Base-by-base conservation (phyloP, 495 filamentous ascomycete genomes). In the Aspergillus ostianus region DNA sequence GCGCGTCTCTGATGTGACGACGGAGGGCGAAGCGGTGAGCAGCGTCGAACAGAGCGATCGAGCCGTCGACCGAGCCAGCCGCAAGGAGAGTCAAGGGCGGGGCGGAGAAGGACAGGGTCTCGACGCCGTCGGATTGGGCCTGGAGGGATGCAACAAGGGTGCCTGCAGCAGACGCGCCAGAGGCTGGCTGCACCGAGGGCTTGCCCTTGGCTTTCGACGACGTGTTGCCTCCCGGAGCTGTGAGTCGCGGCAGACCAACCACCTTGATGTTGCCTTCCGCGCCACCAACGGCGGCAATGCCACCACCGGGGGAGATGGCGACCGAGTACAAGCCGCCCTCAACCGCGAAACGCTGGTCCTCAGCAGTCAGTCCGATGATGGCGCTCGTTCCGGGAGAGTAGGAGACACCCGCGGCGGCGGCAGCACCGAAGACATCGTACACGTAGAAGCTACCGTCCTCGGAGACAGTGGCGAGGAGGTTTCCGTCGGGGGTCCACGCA, bases 381-480 rank as follows among this genome's bases (percentile, higher is more conserved):
- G 80, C 77, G 47, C 88, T 91, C 53, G 85, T 85, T 19, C 87
- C 85, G 49, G 83, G 84, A 46, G 86, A 84, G 48, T 83, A 84
- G 10, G 85, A 79, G 13, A 94, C 75, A 12, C 87, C 90, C 45
- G 87, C 86, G 0, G 88, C 90, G 17, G 88, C 87, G 0, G 90
- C 92, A 45, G 85, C 85, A 30, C 92, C 91, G 73, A 91, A 96
- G 12, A 92, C 89, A 72, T 98, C 94, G 82, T 90, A 96, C 45
- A 96, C 92, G 73, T 92, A 92, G 63, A 99, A 84, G 61, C 85
- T 91, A 23, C 86, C 83, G 68, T 98, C 94, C 68, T 97, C 93
- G 36, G 85, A 85, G 6, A 98, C 93, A 0, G 93, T 97, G 1
- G 89, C 93, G 1, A 99, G 86, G 26, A 97, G 77, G 18, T 86